Evolutionary conservation across 768 basidiomycete species (phyloP), one percentile per base, ranked within the genome.

Genomic region (Piloderma croceum): DNA sequence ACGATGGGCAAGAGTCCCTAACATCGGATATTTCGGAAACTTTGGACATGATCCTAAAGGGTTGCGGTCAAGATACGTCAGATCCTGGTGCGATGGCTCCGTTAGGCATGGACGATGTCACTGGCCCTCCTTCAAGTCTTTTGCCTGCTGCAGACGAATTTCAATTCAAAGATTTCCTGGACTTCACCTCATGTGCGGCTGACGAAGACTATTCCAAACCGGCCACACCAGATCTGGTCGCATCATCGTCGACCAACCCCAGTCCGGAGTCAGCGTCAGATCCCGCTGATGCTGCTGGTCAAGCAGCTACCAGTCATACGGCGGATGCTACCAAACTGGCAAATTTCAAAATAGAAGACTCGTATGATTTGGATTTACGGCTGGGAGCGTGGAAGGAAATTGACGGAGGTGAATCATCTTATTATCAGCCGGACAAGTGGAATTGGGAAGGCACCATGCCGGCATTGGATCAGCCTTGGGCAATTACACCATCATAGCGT

Each of bases 201-300:
- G 77, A 77, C 17, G 82, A 85, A 42, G 81, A 81, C 24, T 76
- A 73, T 36, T 81, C 79, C 11, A 83, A 83, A 52, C 76, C 79
- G n/a, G 69, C 73, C 6, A 88, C 86, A 3, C 86, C 86, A 7
- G 86, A 88, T 41, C 69, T 89, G 35, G 64, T 83, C 12, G 69
- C 70, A 24, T 76, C 79, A 9, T 80, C 83, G 15, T 84, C 85
- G 43, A 76, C 84, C 15, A 84, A 86, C 48, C 79, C 76, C 9
- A 87, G 84, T 54, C 86, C 86, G 3, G 81, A 82, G 51, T 87
- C 84, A 11, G 76, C 72, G 24, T 74, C 81, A 7, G 84, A 83
- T 50, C n/a, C n/a, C n/a, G 65, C 73, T 22, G 81, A 81, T 41
- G 59, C 63, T 19, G 56, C 64, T 39, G 71, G 75, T 38, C 67